Conservation (phyloP, 225 moss, liverwort and hornwort species). For the Bryoerythrophyllum caledonicum region DNA sequence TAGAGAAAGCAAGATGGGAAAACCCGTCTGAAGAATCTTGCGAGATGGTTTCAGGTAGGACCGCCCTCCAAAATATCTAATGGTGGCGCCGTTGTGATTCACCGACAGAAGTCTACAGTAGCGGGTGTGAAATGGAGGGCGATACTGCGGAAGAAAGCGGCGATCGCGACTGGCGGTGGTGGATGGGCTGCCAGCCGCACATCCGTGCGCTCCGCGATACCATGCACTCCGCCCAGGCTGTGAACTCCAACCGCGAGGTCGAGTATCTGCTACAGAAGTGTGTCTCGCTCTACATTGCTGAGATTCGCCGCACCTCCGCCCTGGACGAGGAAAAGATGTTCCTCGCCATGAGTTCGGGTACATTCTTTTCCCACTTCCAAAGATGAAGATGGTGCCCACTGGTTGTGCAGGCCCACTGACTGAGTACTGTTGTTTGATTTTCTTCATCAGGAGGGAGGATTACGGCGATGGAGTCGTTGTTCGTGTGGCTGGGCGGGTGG, state of each 20-base stretch:
- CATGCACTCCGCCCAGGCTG: slow-evolving; percentile 40
- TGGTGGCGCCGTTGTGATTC: no score
- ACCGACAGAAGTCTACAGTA: neutral
- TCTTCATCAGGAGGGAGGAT: slow-evolving; percentile 29
- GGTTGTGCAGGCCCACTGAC: no score
- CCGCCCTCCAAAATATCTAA: neutral
- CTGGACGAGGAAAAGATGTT: slow-evolving; percentile 39
- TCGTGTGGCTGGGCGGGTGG: slow-evolving; percentile 79
- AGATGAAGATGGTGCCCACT: no score
- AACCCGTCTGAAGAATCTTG: neutral
- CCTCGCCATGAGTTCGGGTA: neutral
- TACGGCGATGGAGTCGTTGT: slow-evolving; percentile 56
- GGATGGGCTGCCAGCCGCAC: slow-evolving; percentile 59
- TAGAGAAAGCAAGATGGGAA: neutral
- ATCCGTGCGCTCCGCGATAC: slow-evolving; percentile 49
- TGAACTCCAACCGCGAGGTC: slow-evolving; percentile 35
- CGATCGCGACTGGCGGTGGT: slow-evolving; percentile 43
- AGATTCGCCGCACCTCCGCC: slow-evolving; percentile 40
- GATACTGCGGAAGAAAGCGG: neutral
- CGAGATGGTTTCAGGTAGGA: neutral
- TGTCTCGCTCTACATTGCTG: slow-evolving; percentile 55
- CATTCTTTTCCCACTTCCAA: no score
- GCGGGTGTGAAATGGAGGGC: slow-evolving; percentile 16
- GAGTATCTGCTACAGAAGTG: slow-evolving; percentile 57
- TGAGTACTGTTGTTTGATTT: neutral